phyloP scores from a whole-genome alignment of 768 basidiomycete genomes.

The Hortiboletus campestris region DNA sequence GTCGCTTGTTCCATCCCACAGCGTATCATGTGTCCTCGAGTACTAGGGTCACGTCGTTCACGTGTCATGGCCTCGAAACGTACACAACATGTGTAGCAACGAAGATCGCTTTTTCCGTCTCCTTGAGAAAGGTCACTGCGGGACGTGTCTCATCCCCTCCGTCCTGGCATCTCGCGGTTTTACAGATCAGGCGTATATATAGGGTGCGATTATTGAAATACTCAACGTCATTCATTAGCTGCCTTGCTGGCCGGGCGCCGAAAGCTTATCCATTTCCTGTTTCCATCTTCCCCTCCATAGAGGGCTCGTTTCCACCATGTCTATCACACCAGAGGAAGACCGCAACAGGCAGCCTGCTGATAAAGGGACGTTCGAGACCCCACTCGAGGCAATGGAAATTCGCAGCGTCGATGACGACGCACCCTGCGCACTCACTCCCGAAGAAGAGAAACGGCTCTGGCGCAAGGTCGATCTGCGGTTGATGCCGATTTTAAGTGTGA shows the following conservation, averaged over 20 bases:
- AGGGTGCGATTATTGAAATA: neutral
- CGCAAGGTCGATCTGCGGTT: conserved; percentile 57
- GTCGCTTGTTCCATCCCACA: too few relatives aligned
- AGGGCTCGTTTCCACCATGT: neutral
- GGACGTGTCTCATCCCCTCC: too few relatives aligned
- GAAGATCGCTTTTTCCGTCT: too few relatives aligned
- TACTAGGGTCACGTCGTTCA: neutral
- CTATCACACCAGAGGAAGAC: neutral
- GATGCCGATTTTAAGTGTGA: conserved; percentile 55
- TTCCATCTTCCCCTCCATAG: too few relatives aligned
- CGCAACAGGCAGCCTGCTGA: neutral
- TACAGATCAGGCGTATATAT: too few relatives aligned
- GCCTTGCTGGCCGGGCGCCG: too few relatives aligned
- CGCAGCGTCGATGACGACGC: neutral
- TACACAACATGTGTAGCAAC: too few relatives aligned
- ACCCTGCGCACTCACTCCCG: conserved; percentile 17
- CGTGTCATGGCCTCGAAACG: neutral
- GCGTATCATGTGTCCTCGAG: neutral
- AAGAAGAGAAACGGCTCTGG: conserved; percentile 53
- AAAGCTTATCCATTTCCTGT: neutral
- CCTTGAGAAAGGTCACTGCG: too few relatives aligned
- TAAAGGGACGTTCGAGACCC: neutral
- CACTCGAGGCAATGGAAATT: too few relatives aligned
- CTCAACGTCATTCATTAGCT: neutral
- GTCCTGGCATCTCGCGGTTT: neutral